A percentile compares a stretch with the other conserved stretches of the same genome.
Conservation (phyloP, 164 flowering plant species). For the Berberis vulgaris region DNA sequence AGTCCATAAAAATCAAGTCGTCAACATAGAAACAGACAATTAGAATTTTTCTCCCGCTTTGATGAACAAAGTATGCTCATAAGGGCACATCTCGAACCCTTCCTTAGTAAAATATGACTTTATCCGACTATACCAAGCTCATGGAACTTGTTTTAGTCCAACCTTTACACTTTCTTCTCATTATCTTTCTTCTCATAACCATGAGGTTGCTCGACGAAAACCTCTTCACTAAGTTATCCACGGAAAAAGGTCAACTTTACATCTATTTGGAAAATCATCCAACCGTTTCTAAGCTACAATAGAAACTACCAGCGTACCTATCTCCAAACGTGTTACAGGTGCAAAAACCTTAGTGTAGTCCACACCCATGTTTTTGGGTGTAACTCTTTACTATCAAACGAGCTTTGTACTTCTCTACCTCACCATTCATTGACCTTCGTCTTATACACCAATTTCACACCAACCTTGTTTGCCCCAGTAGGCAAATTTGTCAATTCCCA, state of each 20-base stretch:
- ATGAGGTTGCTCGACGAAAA: background rate
- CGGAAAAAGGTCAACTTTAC: conserved; percentile 1
- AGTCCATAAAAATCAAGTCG: too few relatives aligned
- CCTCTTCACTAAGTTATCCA: conserved; percentile 1
- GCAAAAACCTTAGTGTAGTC: conserved; percentile 4
- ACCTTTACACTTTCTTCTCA: background rate
- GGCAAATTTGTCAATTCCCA: too few relatives aligned
- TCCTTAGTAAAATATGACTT: too few relatives aligned
- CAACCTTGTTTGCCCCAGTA: background rate
- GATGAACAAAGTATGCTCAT: too few relatives aligned
- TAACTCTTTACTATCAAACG: background rate
- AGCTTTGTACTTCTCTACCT: conserved; percentile 1
- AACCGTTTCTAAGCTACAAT: background rate
- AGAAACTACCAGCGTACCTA: background rate
- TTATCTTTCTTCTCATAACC: background rate
- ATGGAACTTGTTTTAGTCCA: conserved; percentile 3
- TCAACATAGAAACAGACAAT: too few relatives aligned
- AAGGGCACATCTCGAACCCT: too few relatives aligned
- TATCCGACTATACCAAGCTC: too few relatives aligned
- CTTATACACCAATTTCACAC: conserved; percentile 2
- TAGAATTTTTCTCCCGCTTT: too few relatives aligned
- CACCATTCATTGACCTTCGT: conserved; percentile 2
- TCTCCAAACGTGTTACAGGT: background rate
- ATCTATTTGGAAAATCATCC: background rate
- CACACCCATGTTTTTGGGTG: conserved; percentile 3